Conservation (phyloP, 805 yeast species). For the Candida arabinofermentans region DNA sequence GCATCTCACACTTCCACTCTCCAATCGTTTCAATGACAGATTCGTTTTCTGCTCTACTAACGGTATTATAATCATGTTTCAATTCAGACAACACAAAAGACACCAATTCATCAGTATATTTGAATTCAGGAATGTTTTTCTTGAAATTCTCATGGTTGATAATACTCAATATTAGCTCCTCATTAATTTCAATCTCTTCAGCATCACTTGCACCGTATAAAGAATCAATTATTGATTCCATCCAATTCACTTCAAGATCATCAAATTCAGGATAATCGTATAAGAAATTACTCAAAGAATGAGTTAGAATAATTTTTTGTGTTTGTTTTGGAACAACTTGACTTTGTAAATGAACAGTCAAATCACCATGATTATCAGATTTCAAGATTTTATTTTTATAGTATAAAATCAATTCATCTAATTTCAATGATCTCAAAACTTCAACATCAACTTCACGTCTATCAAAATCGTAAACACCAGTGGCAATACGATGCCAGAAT, state of each 20-base stretch:
- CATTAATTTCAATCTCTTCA: conserved; percentile 6
- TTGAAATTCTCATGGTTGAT: conserved; percentile 15
- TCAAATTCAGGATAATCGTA: conserved; percentile 26
- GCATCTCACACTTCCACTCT: conserved; percentile 51
- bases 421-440: conserved; percentile 47
- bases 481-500: conserved; percentile 62
- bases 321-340: conserved; percentile 30
- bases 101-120: conserved; percentile 15
- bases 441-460: conserved; percentile 55
- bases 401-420: conserved; percentile 54
- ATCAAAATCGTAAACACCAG: conserved; percentile 77
- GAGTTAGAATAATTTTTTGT: conserved; percentile 20
- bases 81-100: conserved; percentile 13
- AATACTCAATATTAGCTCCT: conserved; percentile 8
- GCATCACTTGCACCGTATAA: background rate
- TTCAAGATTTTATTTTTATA: conserved; percentile 41
- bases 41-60: conserved; percentile 33
- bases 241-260: conserved; percentile 22
- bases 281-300: conserved; percentile 28
- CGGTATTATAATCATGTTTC: conserved; percentile 9
- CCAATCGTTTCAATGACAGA: conserved; percentile 40
- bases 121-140: conserved; percentile 17
- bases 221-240: conserved; percentile 19
- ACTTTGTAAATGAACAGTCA: conserved; percentile 64
- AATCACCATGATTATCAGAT: conserved; percentile 30